These are phyloP conservation scores for Kuraishia ogatae DNA, from an alignment of 805 yeast genomes.

Conservation along the genomic window DNA sequence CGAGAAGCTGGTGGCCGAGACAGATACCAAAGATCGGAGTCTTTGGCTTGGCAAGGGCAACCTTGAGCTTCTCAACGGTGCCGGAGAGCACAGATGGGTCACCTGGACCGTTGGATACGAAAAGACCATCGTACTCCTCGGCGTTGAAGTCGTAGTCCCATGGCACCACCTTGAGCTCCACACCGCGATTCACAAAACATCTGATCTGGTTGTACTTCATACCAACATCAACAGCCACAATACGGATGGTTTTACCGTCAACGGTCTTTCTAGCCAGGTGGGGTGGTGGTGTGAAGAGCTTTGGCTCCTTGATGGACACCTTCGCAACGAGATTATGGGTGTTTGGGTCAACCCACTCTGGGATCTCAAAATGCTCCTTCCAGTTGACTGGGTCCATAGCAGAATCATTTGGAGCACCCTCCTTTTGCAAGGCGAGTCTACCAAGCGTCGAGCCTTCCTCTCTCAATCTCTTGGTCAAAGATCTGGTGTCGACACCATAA, in stretches of 20 bases:
- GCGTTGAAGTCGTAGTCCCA: constrained; percentile 81
- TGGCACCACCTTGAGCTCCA: constrained; percentile 91
- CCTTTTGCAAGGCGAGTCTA: constrained; percentile 61
- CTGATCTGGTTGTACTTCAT: constrained; percentile 97
- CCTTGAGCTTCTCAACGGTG: constrained; percentile 51
- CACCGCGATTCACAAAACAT: constrained; percentile 94
- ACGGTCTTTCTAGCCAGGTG: constrained; percentile 44
- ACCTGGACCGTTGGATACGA: constrained; percentile 98
- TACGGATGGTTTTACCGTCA: constrained; percentile 71
- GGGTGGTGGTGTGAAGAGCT: constrained; percentile 63
- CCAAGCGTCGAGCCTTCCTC: constrained; percentile 90
- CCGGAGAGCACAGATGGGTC: constrained; percentile 84
- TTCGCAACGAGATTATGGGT: constrained; percentile 82
- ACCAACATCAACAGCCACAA: constrained; percentile 93
- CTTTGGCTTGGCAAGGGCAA: constrained; percentile 52
- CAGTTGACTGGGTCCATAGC: constrained; percentile 36
- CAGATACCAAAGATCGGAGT: constrained; percentile 97
- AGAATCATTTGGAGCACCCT: constrained; percentile 21
- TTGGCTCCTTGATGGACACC: constrained; percentile 76
- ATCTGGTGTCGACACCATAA: constrained; percentile 96
- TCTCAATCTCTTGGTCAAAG: constrained; percentile 88
- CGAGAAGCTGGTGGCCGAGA: constrained; percentile 94
- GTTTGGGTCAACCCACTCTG: constrained; percentile 94
- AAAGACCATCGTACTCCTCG: constrained; percentile 89
- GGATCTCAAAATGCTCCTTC: constrained; percentile 56